Base-by-base conservation (phyloP, 75 land plant genomes). In the Sequoiadendron giganteum region DNA sequence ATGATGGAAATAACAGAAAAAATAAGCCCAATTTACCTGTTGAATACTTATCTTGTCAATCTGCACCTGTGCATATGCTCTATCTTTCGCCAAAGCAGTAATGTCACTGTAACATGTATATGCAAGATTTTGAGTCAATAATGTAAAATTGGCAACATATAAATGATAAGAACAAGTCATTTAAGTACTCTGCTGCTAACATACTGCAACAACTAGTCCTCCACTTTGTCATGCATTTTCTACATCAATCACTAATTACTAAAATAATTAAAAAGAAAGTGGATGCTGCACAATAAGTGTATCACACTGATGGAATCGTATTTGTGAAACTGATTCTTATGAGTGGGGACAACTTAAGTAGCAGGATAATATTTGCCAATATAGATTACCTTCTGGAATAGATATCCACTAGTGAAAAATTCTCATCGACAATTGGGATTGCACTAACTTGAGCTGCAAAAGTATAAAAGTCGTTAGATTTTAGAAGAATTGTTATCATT, bases 31-130 rank as follows among this genome's bases (percentile, higher is more conserved):
- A 83, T 28, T 55, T 90, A 98, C 99, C 97, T 97, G 96, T 58
- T 90, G 92, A 54, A 98, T 90, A 38, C 91, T 98, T 91, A 95
- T 89, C 83, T 94, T 92, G 89, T 95, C 95, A 75, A 97, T 95
- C 84, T 90, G 96, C 77, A 97, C 91, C 58, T 93, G 96, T 38
- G 95, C 90, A 89, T 98, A 97, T 34, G 93, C 91, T 87, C 88
- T 92, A 90, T 98, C 99, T 58, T 93, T 94, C 55, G 99, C 99
- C 92, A 98, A 92, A 82, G 99, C 95, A 85, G 98, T 98, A 75
- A 98, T 96, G 90, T 98, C 99, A 90, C 99, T 98, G 94, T 56
- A 15, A 70, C 34, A 86, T 38, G 85, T 30, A 75, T 38, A 43
- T 38, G 40, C 77, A 88, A 54, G 30, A 52, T 34, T 30, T 38